phyloP scores from a whole-genome alignment of 805 yeast genomes.

The Candida oleophila region DNA sequence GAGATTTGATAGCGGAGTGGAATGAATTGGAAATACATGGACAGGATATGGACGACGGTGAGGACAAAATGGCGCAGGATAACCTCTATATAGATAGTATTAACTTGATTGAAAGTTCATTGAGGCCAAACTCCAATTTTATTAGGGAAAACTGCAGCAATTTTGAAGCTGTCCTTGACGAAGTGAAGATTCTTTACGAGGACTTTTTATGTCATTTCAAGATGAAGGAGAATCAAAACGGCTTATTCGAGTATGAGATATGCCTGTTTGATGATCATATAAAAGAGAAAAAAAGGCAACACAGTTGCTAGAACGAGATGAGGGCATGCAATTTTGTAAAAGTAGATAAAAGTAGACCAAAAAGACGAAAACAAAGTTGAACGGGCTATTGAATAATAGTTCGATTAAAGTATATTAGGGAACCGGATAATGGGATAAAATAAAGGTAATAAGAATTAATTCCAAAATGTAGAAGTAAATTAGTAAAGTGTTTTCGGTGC shows the following conservation, averaged over 20 bases:
- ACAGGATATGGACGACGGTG: constrained; percentile 2
- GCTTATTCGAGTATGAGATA: constrained; percentile 13
- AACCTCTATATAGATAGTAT: neutral
- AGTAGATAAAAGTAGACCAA: neutral
- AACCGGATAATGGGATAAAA: too few relatives aligned
- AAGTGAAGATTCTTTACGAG: constrained; percentile 9
- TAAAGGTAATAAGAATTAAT: too few relatives aligned
- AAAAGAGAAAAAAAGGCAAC: constrained; percentile 5
- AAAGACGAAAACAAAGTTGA: neutral
- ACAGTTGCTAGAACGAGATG: too few relatives aligned
- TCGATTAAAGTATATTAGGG: too few relatives aligned
- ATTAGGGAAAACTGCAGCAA: constrained; percentile 10
- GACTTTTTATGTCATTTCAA: constrained; percentile 11
- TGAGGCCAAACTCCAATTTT: constrained; percentile 8
- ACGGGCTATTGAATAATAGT: too few relatives aligned
- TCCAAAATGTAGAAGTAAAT: too few relatives aligned
- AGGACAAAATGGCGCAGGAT: neutral
- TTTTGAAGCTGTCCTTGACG: constrained; percentile 7
- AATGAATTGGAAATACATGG: constrained; percentile 1
- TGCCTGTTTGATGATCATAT: constrained; percentile 16
- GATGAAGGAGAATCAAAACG: constrained; percentile 1
- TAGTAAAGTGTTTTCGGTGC: too few relatives aligned
- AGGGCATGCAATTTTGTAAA: too few relatives aligned
- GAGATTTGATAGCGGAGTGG: constrained; percentile 10
- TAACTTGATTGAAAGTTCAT: constrained; percentile 6